Base-by-base conservation (phyloP, 1,139 yeast genomes). In the Magnusiomyces clavatus region DNA sequence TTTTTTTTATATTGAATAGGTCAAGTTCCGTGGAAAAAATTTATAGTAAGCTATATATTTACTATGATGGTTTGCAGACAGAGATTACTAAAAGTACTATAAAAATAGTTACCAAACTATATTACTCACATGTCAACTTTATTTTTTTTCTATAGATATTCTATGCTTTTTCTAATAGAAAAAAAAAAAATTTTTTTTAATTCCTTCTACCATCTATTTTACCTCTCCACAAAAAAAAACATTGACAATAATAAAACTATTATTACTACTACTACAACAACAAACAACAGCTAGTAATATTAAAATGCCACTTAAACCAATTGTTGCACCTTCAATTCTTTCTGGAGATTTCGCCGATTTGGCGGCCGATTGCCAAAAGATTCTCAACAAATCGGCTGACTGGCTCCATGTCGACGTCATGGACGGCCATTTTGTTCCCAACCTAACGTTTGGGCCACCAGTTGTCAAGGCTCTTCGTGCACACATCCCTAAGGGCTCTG, bases 371-470 rank as follows among this genome's bases (percentile, higher is more conserved):
- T 88, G 97, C 69, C 86, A 84, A 66, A 76, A 78, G 54, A 85
- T 90, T 71, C 81, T 87, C 61, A 80, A 81, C 57, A 76, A 83
- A 48, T 74, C 74, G 40, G 95, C 96, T 39, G 95, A 92, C 62
- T 92, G 99, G 99, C 81, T 94, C 57, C 99, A 92, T 69, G 82
- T 92, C 53, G 99, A 92, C 69, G 94, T 92, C 50, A 92, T 92
- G 99, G 99, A 92, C 68, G 97, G 98, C 52, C 92, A 92, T 70
- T 92, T 92, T 69, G 98, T 94, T 48, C 98, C 98, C 60, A 92
- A 94, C 72, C 84, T 92, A 62, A 83, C 97, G 5, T 76, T 92
- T 65, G 98, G 98, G 14, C 88, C 95, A 45, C 95, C 96, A 53
- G 81, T 92, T 51, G 89, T 92, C 54, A 73, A 81, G 55, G 82